Evolutionary conservation across 305 asterid species (phyloP).

Genomic region (Fraxinus angustifolia): DNA sequence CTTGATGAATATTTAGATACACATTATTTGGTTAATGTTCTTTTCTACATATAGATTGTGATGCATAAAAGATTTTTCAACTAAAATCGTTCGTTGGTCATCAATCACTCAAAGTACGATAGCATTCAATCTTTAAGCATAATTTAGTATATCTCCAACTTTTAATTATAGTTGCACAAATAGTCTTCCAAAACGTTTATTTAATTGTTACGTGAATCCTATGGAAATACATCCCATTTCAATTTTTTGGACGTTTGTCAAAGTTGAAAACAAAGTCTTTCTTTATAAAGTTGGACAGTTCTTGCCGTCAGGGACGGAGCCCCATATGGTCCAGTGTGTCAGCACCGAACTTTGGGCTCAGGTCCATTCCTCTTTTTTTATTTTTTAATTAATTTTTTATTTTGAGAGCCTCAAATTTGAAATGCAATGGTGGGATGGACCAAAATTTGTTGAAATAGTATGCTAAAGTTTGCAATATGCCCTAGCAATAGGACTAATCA

Average conservation of each 20-base stretch:
- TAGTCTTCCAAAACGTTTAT: neutral
- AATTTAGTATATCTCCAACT: neutral
- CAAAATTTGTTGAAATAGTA: no score
- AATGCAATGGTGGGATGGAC: no score
- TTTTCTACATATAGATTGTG: neutral
- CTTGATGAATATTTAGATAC: conserved; percentile 14
- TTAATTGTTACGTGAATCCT: neutral
- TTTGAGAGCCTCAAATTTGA: no score
- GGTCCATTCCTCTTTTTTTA: no score
- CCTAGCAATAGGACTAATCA: no score
- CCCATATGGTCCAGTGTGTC: no score
- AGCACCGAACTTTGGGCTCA: no score
- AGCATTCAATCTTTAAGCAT: neutral
- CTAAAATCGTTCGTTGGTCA: neutral
- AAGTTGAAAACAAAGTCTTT: no score
- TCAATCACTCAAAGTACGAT: neutral
- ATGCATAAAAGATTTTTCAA: neutral
- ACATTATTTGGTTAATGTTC: neutral
- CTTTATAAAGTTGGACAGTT: neutral
- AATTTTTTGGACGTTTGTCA: neutral
- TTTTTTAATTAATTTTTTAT: no score
- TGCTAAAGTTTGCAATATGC: no score
- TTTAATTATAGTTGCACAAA: neutral
- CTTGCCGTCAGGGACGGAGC: no score
- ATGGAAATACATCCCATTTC: neutral